These are phyloP conservation scores for Solanum hybrid DNA, from an alignment of 305 asterid species.

Conservation along the genomic window DNA sequence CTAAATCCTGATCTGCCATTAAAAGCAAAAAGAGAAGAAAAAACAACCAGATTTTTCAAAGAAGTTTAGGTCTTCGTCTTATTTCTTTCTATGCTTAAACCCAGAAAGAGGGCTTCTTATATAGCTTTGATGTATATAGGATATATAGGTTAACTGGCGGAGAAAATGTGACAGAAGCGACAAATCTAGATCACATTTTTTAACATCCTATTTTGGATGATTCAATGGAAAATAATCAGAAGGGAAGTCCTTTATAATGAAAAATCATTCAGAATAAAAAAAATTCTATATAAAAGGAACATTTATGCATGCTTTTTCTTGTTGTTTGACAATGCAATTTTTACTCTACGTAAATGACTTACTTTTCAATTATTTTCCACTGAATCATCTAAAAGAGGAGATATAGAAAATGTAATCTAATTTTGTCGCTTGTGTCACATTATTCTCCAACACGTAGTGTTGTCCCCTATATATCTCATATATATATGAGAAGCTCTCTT, in stretches of 20 bases:
- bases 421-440: neutral
- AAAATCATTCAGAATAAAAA: too few relatives aligned
- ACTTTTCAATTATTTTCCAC: too few relatives aligned
- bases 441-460: neutral
- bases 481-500: neutral
- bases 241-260: neutral
- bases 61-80: neutral
- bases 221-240: neutral
- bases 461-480: neutral
- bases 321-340: neutral
- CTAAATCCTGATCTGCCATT: neutral
- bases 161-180: neutral
- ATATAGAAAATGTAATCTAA: neutral
- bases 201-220: neutral
- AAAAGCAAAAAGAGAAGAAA: neutral
- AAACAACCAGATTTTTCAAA: neutral
- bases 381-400: neutral
- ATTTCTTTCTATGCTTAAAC: neutral
- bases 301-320: too few relatives aligned
- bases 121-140: neutral
- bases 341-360: neutral
- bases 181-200: neutral
- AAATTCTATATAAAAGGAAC: too few relatives aligned
- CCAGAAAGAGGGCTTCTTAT: neutral
- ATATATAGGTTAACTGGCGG: neutral